phyloP scores from a whole-genome alignment of 805 yeast genomes.

The Tetrapisispora arboricola region DNA sequence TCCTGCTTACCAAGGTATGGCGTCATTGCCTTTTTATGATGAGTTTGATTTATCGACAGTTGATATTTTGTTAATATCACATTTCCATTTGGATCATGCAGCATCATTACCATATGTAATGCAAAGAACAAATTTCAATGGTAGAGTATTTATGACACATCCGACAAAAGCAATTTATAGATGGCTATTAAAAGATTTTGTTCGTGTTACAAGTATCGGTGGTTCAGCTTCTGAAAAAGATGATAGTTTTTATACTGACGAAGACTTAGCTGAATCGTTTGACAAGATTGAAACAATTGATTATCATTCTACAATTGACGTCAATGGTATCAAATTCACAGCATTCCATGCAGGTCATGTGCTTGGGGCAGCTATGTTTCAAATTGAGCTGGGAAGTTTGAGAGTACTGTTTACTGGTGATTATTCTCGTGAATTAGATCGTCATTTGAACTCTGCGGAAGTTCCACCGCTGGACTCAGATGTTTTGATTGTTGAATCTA shows the following conservation, averaged over 20 bases:
- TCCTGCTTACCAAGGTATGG: conserved; percentile 85
- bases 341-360: conserved; percentile 99
- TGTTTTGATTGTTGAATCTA: conserved; percentile 83
- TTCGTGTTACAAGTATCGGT: conserved; percentile 65
- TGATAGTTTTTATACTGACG: conserved; percentile 72
- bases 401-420: conserved; percentile 91
- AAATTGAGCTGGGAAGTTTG: conserved; percentile 88
- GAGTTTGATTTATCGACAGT: conserved; percentile 84
- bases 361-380: conserved; percentile 95
- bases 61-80: conserved; percentile 80
- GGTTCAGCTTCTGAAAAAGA: conserved; percentile 31
- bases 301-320: conserved; percentile 89
- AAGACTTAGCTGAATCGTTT: conserved; percentile 77
- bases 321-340: conserved; percentile 89
- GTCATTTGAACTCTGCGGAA: conserved; percentile 93
- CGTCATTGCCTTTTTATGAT: conserved; percentile 90
- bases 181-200: conserved; percentile 91
- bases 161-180: conserved; percentile 97
- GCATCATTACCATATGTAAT: conserved; percentile 96
- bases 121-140: conserved; percentile 92
- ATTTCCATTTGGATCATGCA: conserved; percentile 96
- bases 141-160: conserved; percentile 97
- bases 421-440: conserved; percentile 88
- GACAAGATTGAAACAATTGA: conserved; percentile 90
- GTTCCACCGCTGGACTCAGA: conserved; percentile 84